Conservation (phyloP, 148 eudicot genomes). For the Dianthus caryophyllus region DNA sequence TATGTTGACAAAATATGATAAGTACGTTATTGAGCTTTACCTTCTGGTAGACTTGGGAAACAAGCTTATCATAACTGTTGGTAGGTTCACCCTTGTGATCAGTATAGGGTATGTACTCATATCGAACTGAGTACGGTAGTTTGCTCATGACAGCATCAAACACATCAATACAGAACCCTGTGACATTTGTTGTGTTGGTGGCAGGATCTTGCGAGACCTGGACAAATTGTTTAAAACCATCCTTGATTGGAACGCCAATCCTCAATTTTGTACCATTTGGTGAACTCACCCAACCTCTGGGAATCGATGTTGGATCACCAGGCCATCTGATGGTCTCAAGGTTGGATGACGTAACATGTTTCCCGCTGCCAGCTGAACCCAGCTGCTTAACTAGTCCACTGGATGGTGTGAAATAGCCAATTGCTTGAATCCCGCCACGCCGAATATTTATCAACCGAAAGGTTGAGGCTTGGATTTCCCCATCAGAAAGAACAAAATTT, state of each 20-base stretch:
- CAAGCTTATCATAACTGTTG: slow-evolving; percentile 28
- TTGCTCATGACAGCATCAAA: slow-evolving; percentile 45
- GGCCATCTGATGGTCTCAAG: slow-evolving; percentile 58
- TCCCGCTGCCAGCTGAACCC: slow-evolving; percentile 4
- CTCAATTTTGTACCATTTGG: slow-evolving; percentile 39
- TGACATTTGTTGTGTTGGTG: slow-evolving; percentile 23
- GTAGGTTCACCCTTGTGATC: slow-evolving; percentile 25
- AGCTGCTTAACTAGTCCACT: slow-evolving; percentile 33
- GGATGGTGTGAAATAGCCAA: slow-evolving; percentile 53
- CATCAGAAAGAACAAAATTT: slow-evolving; percentile 34
- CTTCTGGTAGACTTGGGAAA: slow-evolving; percentile 29
- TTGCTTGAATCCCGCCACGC: slow-evolving; percentile 30
- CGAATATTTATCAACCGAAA: slow-evolving; percentile 44
- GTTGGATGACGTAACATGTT: slow-evolving; percentile 22
- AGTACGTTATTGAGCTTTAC: slow-evolving; percentile 8
- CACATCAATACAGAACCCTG: slow-evolving; percentile 56
- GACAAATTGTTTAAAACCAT: slow-evolving; percentile 43
- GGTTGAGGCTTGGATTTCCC: slow-evolving; percentile 36
- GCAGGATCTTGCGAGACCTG: slow-evolving; percentile 22
- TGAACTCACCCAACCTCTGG: slow-evolving; percentile 65
- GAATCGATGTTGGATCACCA: slow-evolving; percentile 33
- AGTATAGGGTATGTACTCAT: slow-evolving; percentile 43
- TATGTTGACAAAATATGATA: background rate
- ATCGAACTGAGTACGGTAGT: slow-evolving; percentile 43
- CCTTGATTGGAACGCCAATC: slow-evolving; percentile 50